Conservation (phyloP, 768 basidiomycete species). For the Pholiota conissans region DNA sequence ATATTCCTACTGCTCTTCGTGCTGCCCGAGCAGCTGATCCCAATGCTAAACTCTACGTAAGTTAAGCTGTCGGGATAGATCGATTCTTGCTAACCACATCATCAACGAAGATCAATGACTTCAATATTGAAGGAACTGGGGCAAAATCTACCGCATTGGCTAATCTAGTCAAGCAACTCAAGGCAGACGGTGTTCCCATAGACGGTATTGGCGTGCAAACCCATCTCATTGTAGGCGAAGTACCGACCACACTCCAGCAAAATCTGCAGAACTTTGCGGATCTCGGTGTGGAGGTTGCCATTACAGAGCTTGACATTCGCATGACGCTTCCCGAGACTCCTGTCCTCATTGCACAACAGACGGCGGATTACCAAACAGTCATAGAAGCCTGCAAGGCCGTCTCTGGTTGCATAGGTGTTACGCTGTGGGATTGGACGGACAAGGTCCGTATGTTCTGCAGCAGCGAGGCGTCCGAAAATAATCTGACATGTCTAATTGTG, state of each 20-base stretch:
- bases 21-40: slow-evolving; percentile 58
- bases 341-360: slow-evolving; percentile 51
- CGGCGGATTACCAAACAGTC: slow-evolving; percentile 56
- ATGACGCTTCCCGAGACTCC: slow-evolving; percentile 53
- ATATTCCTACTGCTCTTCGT: slow-evolving; percentile 48
- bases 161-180: slow-evolving; percentile 49
- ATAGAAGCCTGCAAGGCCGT: slow-evolving; percentile 54
- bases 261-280: slow-evolving; percentile 54
- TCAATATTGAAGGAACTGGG: slow-evolving; percentile 42
- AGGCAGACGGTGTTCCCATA: slow-evolving; percentile 49
- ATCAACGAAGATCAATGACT: slow-evolving; percentile 35
- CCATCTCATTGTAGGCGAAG: slow-evolving; percentile 59
- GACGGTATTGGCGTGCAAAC: slow-evolving; percentile 63
- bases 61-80: neutral
- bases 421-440: slow-evolving; percentile 47
- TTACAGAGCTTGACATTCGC: slow-evolving; percentile 69
- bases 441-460: slow-evolving; percentile 21
- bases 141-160: slow-evolving; percentile 57
- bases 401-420: slow-evolving; percentile 42
- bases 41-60: slow-evolving; percentile 53
- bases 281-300: slow-evolving; percentile 65
- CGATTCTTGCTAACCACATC: neutral
- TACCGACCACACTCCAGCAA: slow-evolving; percentile 46
- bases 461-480: neutral
- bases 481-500: neutral